These are phyloP conservation scores for Trichoderma atrobrunneum DNA, from an alignment of 2,329 filamentous ascomycete genomes.

Conservation along the genomic window DNA sequence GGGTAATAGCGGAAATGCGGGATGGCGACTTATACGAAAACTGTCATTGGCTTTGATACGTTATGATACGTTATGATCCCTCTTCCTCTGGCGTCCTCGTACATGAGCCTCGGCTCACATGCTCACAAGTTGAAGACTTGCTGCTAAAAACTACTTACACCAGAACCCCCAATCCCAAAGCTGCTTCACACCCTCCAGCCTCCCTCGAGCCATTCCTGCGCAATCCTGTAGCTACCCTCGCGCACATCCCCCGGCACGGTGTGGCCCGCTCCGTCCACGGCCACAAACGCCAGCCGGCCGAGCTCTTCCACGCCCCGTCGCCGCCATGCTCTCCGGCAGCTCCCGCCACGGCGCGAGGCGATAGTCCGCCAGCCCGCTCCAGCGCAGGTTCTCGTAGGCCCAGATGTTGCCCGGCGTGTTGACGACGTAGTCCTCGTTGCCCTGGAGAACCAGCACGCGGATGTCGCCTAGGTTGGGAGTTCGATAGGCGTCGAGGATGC, in stretches of 20 bases:
- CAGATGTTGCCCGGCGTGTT: slow-evolving; percentile 30
- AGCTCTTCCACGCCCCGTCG: slow-evolving; percentile 23
- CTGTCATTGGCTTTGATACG: background rate
- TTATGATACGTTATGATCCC: background rate
- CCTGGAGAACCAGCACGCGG: slow-evolving; percentile 25
- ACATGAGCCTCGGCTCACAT: background rate
- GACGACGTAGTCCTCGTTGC: slow-evolving; percentile 24
- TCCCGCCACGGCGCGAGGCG: slow-evolving; percentile 29
- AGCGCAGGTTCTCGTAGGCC: slow-evolving; percentile 40
- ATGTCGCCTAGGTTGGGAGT: slow-evolving; percentile 22
- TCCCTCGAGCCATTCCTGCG: slow-evolving; percentile 24
- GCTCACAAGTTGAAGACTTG: background rate
- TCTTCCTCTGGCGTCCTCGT: background rate
- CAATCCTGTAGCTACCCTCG: slow-evolving; percentile 24
- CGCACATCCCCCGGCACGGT: slow-evolving; percentile 23
- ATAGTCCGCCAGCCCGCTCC: slow-evolving; percentile 45
- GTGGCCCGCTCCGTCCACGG: slow-evolving; percentile 24
- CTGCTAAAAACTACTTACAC: background rate
- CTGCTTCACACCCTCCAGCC: slow-evolving; percentile 7
- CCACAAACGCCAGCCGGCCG: slow-evolving; percentile 26
- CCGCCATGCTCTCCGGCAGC: slow-evolving; percentile 18
- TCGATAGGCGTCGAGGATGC: slow-evolving; percentile 21
- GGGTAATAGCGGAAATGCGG: background rate
- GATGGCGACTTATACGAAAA: background rate
- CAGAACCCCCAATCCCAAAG: background rate